Conservation (phyloP, 2,329 filamentous ascomycete genomes). For the Penicillium sp. region DNA sequence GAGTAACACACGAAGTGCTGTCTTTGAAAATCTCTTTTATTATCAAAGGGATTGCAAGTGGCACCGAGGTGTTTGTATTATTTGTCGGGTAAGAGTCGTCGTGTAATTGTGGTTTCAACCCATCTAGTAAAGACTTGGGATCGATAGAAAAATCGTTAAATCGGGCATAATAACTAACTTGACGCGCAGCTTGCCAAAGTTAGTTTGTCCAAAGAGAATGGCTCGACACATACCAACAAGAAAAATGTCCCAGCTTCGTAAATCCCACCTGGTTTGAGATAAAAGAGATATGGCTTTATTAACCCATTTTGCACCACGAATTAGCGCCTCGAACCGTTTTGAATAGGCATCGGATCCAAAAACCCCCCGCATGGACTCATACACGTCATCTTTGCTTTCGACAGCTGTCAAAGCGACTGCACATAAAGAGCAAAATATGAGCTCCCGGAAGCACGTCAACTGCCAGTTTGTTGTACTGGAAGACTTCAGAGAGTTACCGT, state of each 20-base stretch:
- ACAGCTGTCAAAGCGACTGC: neutral
- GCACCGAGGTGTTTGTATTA: neutral
- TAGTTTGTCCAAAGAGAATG: neutral
- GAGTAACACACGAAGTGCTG: neutral
- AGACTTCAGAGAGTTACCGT: too few relatives aligned
- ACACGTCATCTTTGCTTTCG: neutral
- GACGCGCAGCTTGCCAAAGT: neutral
- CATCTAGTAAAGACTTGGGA: neutral
- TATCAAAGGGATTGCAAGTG: slow-evolving; percentile 4
- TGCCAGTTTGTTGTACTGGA: neutral
- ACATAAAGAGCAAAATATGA: slow-evolving; percentile 2
- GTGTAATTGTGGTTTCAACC: neutral
- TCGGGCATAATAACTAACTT: neutral
- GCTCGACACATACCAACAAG: neutral
- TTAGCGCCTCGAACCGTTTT: neutral
- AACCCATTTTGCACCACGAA: neutral
- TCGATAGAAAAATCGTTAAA: neutral
- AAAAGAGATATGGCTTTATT: neutral
- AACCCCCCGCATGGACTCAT: neutral
- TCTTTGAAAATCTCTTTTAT: neutral
- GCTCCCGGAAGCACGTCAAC: neutral
- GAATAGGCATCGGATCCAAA: neutral
- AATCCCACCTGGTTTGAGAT: neutral
- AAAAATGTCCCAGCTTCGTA: neutral
- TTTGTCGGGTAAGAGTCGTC: neutral